Conservation (phyloP, 2,329 filamentous ascomycete species). For the Metarhizium robertsii region DNA sequence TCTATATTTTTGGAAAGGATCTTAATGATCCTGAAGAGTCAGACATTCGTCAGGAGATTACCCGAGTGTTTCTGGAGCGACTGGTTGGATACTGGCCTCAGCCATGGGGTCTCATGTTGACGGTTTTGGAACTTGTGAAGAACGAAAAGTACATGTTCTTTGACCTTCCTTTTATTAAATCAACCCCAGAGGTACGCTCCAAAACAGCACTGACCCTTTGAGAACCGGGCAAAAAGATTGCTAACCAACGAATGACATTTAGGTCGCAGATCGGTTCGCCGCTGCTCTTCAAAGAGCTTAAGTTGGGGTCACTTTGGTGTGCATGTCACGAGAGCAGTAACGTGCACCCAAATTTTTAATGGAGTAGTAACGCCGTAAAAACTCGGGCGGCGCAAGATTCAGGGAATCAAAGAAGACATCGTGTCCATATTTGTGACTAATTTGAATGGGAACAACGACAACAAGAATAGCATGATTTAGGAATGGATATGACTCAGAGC, state of each 20-base stretch:
- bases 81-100: slow-evolving; percentile 84
- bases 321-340: not conserved
- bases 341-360: not conserved
- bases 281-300: slow-evolving; percentile 25
- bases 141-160: slow-evolving; percentile 89
- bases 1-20: slow-evolving; percentile 78
- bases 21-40: slow-evolving; percentile 63
- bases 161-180: slow-evolving; percentile 85
- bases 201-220: not conserved
- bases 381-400: not conserved
- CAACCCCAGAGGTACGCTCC: slow-evolving; percentile 67
- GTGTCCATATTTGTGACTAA: not conserved
- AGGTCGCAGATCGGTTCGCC: slow-evolving; percentile 28
- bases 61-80: slow-evolving; percentile 78
- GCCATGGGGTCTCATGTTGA: slow-evolving; percentile 89
- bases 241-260: slow-evolving; percentile 6
- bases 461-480: slow-evolving; percentile 2
- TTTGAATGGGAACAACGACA: not conserved
- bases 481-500: slow-evolving; percentile 9
- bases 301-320: not conserved
- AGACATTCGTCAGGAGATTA: slow-evolving; percentile 83
- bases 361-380: not conserved
- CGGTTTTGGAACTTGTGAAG: slow-evolving; percentile 81
- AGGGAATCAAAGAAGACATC: not conserved
- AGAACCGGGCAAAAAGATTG: not conserved